phyloP scores from a whole-genome alignment of 208 protist species.

The Trypanosoma conorhini region DNA sequence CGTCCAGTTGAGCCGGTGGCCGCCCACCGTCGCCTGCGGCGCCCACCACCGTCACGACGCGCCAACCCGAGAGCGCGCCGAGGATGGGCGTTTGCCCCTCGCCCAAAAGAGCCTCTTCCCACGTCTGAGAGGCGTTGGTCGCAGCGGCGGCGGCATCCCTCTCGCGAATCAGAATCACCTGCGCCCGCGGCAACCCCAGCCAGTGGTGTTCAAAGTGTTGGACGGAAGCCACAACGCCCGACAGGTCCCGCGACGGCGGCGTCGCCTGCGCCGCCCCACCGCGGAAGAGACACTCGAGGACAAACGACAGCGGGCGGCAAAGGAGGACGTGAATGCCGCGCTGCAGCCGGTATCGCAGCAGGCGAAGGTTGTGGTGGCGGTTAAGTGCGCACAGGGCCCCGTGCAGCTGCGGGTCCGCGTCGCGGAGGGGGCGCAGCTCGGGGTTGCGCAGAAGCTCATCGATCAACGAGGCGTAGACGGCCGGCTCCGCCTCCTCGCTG shows the following conservation, averaged over 20 bases:
- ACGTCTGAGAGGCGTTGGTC: neutral
- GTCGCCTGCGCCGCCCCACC: neutral
- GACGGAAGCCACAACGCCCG: conserved; percentile 20
- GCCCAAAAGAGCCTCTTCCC: conserved; percentile 6
- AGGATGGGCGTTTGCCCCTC: neutral
- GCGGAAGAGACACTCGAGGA: conserved; percentile 19
- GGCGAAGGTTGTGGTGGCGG: conserved; percentile 55
- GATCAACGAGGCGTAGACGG: conserved; percentile 31
- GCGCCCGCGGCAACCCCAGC: conserved; percentile 50
- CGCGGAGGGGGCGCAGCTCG: neutral
- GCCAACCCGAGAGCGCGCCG: conserved; percentile 9
- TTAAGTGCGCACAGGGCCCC: conserved; percentile 52
- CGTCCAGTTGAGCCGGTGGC: neutral
- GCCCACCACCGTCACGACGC: neutral
- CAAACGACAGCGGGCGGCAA: conserved; percentile 15
- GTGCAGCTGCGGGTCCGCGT: conserved; percentile 42
- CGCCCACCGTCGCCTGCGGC: neutral
- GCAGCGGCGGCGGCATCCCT: neutral
- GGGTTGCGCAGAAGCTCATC: conserved; percentile 19
- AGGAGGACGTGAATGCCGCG: conserved; percentile 45
- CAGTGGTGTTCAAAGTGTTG: conserved; percentile 53
- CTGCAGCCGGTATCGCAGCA: conserved; percentile 64
- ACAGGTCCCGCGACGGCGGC: conserved; percentile 3
- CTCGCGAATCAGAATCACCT: conserved; percentile 15
- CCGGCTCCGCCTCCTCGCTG: conserved; percentile 11